Percentiles rank a stretch among this genome's conserved stretches.
These are phyloP conservation scores for Nicotiana tabacum DNA, from an alignment of 257 asterid genomes.

Conservation along the genomic window DNA sequence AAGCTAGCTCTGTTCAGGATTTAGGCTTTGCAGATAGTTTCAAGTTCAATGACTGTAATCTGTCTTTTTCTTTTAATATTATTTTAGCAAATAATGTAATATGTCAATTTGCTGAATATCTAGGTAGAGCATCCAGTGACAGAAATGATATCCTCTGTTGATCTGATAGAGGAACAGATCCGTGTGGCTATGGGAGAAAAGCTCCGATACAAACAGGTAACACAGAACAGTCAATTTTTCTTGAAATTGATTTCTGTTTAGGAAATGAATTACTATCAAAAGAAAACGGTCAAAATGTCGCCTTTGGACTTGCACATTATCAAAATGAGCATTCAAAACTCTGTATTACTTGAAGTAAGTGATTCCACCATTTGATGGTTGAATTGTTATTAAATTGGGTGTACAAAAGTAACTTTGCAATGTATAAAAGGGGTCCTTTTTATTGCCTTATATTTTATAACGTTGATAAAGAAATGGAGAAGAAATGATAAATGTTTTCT, in stretches of 20 bases:
- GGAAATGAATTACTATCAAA: not conserved
- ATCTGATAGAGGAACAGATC: conserved; percentile 94
- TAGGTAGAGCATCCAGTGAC: conserved; percentile 99
- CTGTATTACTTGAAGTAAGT: not conserved
- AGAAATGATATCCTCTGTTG: conserved; percentile 98
- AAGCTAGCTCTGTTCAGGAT: conserved; percentile 7
- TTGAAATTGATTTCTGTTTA: not conserved
- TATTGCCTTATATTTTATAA: not conserved
- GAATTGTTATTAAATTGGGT: not conserved
- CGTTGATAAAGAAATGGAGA: not conserved
- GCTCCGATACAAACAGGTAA: conserved; percentile 81
- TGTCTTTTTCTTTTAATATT: not conserved
- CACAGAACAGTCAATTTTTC: not conserved
- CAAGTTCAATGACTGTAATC: conserved; percentile 1
- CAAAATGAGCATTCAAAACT: not conserved
- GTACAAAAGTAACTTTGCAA: not conserved
- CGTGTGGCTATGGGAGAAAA: conserved; percentile 94
- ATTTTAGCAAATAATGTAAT: not conserved
- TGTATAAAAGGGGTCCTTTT: not conserved
- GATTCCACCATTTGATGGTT: not conserved
- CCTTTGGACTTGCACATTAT: not conserved
- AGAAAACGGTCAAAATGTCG: not conserved
- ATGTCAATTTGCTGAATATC: conserved; percentile 8
- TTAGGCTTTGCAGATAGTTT: not conserved
- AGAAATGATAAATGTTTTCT: not conserved